These are phyloP conservation scores for Malassezia sympodialis DNA, from an alignment of 1,284 basidiomycete genomes.

Conservation along the genomic window DNA sequence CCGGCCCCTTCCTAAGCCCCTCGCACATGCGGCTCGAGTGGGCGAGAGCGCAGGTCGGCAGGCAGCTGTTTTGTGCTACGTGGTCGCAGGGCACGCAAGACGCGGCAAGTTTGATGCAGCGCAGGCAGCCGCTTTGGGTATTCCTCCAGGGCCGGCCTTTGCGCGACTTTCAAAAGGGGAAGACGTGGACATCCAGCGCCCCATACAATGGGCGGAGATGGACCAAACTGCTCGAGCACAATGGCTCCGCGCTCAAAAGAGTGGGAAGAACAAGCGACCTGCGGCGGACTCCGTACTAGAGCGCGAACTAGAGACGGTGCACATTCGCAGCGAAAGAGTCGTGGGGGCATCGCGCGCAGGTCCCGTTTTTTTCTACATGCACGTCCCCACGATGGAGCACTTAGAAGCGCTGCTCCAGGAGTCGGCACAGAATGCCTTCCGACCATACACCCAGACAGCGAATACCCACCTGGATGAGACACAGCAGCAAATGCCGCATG, in stretches of 20 bases:
- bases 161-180: constrained; percentile 50
- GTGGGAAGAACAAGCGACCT: not conserved
- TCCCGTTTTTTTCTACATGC: constrained; percentile 54
- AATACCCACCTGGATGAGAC: constrained; percentile 26
- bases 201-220: constrained; percentile 24
- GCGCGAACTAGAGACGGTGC: constrained; percentile 20
- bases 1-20: constrained; percentile 3
- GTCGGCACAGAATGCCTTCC: constrained; percentile 50
- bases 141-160: constrained; percentile 57
- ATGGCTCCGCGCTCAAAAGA: constrained; percentile 33
- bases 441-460: constrained; percentile 45
- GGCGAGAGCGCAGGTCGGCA: constrained; percentile 16
- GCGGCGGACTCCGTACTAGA: constrained; percentile 41
- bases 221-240: constrained; percentile 14
- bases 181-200: constrained; percentile 49
- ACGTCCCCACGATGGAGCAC: constrained; percentile 58
- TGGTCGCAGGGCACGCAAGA: constrained; percentile 64
- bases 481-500: constrained; percentile 53
- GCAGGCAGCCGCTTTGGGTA: constrained; percentile 60
- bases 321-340: constrained; percentile 24
- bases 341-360: constrained; percentile 59
- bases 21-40: not conserved
- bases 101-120: constrained; percentile 75
- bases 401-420: constrained; percentile 56
- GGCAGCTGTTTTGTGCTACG: constrained; percentile 53